Evolutionary conservation across 2,329 filamentous ascomycete species (phyloP), one percentile per base, ranked within the genome.

Genomic region (Bipolaris cookei): DNA sequence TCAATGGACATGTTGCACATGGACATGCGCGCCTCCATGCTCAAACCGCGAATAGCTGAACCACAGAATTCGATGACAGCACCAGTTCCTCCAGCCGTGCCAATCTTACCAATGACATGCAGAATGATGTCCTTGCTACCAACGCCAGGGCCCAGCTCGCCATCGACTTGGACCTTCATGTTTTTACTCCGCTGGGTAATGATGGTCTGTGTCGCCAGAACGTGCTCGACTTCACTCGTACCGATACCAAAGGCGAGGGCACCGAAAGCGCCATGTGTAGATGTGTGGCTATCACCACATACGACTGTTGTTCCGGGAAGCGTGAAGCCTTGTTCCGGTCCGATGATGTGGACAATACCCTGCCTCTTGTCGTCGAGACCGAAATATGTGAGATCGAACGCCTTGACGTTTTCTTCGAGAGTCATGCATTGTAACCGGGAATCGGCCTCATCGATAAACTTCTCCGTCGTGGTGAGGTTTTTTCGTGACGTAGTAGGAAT

Each of bases 1-100:
- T 99, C 95, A 68, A 98, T 97, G 13, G 93, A 92, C 95, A 98
- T 98, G 82, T 99, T 99, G 83, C 95, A 98, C 76, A 99, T 96
- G 62, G 93, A 97, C 95, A 99, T 98, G 67, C 95, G 88, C 41
- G 94, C 95, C 79, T 98, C 95, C 86, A 99, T 97, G 78, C 91
- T 96, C 69, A 98, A 83, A 60, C 80, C 81, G 67, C 92, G 88
- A 75, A 99, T 97, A 60, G 95, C 91, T 49, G 93, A 97, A 58
- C 95, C 95, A 74, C 92, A 97, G 82, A 94, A 99, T 81, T 99
- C 95, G 70, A 99, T 97, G 64, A 98, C 95, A 51, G 90, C 89
- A 61, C 94, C 93, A 54, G 90, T 98, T 68, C 95, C 95, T 76
- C 94, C 95, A 60, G 95, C 95, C 21, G 95, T 98, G 70, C 95